Percentiles rank a stretch among this genome's conserved stretches.
These are phyloP conservation scores for Pleoardoris graminearum DNA, from an alignment of 2,329 filamentous ascomycete genomes.

Conservation along the genomic window DNA sequence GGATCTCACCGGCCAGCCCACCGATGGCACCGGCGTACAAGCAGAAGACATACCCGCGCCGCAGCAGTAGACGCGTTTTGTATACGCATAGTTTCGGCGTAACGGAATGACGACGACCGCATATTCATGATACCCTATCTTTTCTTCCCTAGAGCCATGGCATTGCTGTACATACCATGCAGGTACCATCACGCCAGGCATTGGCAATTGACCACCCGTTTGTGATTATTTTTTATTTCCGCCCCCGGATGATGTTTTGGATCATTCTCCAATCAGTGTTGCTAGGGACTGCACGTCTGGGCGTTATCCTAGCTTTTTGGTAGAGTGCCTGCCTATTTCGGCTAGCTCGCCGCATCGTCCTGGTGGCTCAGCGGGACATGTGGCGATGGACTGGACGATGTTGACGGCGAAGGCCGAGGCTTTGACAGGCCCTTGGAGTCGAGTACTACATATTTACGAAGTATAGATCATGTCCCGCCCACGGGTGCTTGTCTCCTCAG, in stretches of 20 bases:
- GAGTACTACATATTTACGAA: neutral
- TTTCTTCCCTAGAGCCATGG: constrained; percentile 1
- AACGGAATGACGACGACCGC: constrained; percentile 18
- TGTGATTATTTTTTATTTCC: constrained; percentile 17
- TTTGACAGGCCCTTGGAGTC: constrained; percentile 12
- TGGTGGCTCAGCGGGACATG: neutral
- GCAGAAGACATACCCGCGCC: constrained; percentile 4
- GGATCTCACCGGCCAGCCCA: constrained; percentile 7
- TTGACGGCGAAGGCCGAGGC: constrained; percentile 36
- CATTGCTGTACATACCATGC: constrained; percentile 8
- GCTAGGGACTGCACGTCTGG: constrained; percentile 7
- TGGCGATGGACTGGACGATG: constrained; percentile 11
- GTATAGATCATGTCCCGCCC: neutral
- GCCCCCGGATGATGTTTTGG: constrained; percentile 8
- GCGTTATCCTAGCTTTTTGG: constrained; percentile 6
- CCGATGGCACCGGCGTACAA: constrained; percentile 17
- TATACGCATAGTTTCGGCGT: constrained; percentile 24
- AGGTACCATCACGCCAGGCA: neutral
- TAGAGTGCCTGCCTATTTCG: neutral
- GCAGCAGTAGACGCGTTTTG: neutral
- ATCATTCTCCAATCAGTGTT: constrained; percentile 6
- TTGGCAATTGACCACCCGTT: constrained; percentile 7
- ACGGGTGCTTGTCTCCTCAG: neutral
- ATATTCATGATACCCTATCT: constrained; percentile 33
- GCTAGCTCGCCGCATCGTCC: too few species aligned